Evolutionary conservation across 2,329 filamentous ascomycete genomes (phyloP).

Genomic region (Paracoccidioides brasiliensis): DNA sequence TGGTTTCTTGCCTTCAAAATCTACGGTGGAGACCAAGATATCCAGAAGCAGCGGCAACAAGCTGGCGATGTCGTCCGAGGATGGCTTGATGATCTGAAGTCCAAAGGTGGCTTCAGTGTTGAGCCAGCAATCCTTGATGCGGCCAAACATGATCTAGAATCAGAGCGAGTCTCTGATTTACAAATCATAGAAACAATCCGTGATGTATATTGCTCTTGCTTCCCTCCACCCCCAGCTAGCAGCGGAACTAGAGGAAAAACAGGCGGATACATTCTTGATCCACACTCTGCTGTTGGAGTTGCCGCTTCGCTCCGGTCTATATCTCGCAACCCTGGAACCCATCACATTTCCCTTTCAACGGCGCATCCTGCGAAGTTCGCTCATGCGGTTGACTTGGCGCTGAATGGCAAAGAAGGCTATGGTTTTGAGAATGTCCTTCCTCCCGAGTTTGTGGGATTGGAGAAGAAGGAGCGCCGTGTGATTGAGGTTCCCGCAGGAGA

Average conservation of each 20-base stretch:
- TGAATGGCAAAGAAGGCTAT: slow-evolving; percentile 59
- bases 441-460: slow-evolving; percentile 65
- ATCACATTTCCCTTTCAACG: slow-evolving; percentile 77
- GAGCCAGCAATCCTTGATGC: slow-evolving; percentile 56
- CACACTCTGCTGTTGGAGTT: slow-evolving; percentile 81
- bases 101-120: slow-evolving; percentile 69
- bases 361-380: slow-evolving; percentile 95
- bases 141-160: slow-evolving; percentile 65
- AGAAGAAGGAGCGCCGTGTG: slow-evolving; percentile 62
- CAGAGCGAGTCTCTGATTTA: slow-evolving; percentile 52
- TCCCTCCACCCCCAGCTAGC: slow-evolving; percentile 33
- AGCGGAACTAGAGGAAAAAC: slow-evolving; percentile 27
- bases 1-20: slow-evolving; percentile 82
- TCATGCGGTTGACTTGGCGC: slow-evolving; percentile 65
- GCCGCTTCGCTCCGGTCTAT: slow-evolving; percentile 61
- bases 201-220: slow-evolving; percentile 42
- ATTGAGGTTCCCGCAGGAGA: slow-evolving; percentile 49
- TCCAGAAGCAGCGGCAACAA: slow-evolving; percentile 34
- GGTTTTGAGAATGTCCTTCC: slow-evolving; percentile 69
- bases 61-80: slow-evolving; percentile 59
- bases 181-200: slow-evolving; percentile 58
- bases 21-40: slow-evolving; percentile 44
- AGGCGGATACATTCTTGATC: slow-evolving; percentile 72
- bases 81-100: slow-evolving; percentile 74
- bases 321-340: slow-evolving; percentile 36